Percentiles rank a stretch among this genome's conserved stretches.
These are phyloP conservation scores for Sequoiadendron giganteum DNA, from an alignment of 75 land plant species.

Conservation along the genomic window DNA sequence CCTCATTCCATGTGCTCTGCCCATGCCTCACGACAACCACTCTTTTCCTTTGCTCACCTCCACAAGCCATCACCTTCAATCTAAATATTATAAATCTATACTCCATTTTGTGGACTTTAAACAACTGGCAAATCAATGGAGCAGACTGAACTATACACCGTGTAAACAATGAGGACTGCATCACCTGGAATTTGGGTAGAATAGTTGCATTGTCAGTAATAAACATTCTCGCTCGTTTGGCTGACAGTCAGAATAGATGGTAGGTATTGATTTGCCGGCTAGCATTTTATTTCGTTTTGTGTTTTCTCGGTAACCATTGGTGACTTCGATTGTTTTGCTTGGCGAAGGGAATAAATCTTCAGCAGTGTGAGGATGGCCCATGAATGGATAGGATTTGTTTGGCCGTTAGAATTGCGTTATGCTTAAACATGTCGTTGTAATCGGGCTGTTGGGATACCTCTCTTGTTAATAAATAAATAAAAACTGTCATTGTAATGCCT, in stretches of 20 bases:
- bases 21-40: constrained; percentile 96
- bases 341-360: neutral
- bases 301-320: too few species aligned
- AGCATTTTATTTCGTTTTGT: neutral
- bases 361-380: neutral
- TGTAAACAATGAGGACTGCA: neutral
- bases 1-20: constrained; percentile 98
- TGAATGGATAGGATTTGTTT: neutral
- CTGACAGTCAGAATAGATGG: neutral
- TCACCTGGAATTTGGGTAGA: neutral
- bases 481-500: too few species aligned
- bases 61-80: neutral
- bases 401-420: neutral
- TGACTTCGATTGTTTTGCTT: neutral
- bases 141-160: neutral
- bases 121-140: neutral
- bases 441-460: too few species aligned
- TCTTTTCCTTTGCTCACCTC: constrained; percentile 35
- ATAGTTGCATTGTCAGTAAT: neutral
- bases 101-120: neutral
- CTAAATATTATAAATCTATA: neutral
- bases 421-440: too few species aligned
- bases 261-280: neutral
- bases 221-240: neutral
- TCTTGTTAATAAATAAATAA: too few species aligned